Percentiles rank a stretch among this genome's conserved stretches.
These are phyloP conservation scores for Hygrocybe punicea DNA, from an alignment of 768 basidiomycete genomes.

Conservation along the genomic window DNA sequence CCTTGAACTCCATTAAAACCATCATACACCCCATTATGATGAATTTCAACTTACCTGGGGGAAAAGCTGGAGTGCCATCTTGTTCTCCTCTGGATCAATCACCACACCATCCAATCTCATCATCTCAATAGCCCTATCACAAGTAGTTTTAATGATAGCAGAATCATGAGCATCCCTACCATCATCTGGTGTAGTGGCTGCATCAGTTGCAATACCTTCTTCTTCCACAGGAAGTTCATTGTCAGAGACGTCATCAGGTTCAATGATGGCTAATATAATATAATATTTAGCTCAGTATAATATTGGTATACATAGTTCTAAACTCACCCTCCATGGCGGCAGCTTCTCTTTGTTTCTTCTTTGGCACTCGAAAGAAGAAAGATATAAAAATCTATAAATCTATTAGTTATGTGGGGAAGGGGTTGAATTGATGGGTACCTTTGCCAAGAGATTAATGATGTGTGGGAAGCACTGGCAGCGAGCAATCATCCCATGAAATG, in stretches of 20 bases:
- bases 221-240: conserved; percentile 10
- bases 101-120: conserved; percentile 1
- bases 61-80: conserved; percentile 17
- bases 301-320: neutral
- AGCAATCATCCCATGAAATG: conserved; percentile 18
- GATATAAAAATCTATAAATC: conserved; percentile 22
- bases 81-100: conserved; percentile 7
- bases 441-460: conserved; percentile 33
- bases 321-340: too few species aligned
- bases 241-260: conserved; percentile 3
- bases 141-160: conserved; percentile 7
- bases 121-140: conserved; percentile 8
- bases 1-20: conserved; percentile 1
- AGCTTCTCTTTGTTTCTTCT: conserved; percentile 13
- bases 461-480: conserved; percentile 29
- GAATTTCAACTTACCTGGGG: conserved; percentile 2
- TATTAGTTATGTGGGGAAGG: conserved; percentile 1
- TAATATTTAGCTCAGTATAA: neutral
- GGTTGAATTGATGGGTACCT: conserved; percentile 20
- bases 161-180: conserved; percentile 20
- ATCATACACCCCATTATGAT: too few species aligned
- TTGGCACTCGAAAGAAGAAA: conserved; percentile 26
- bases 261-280: too few species aligned
- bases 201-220: conserved; percentile 1
- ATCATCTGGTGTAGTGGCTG: conserved; percentile 10